These are phyloP conservation scores for Fusarium veterinarium DNA, from an alignment of 2,329 filamentous ascomycete genomes.

Conservation along the genomic window DNA sequence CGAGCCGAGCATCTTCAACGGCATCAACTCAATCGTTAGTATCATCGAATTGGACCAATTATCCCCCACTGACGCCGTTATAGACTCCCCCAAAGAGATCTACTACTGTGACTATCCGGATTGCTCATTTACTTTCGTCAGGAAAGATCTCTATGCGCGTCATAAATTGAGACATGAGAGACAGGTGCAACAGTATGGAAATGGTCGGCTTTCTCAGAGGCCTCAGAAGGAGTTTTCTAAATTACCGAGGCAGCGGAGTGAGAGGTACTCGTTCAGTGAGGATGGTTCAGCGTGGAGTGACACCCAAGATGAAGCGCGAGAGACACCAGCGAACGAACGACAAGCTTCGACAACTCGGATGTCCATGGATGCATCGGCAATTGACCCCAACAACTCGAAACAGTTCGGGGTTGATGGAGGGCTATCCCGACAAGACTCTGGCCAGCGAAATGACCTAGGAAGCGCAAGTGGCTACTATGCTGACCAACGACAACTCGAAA, in stretches of 20 bases:
- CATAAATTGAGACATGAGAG: conserved; percentile 45
- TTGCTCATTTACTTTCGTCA: conserved; percentile 46
- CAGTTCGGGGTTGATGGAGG: conserved; percentile 8
- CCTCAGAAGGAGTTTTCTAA: conserved; percentile 43
- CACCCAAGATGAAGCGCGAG: conserved; percentile 43
- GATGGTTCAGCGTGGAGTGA: conserved; percentile 46
- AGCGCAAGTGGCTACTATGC: conserved; percentile 29
- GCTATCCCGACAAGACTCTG: conserved; percentile 22
- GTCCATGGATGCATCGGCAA: conserved; percentile 20
- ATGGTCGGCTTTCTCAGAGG: conserved; percentile 42
- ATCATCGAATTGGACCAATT: background rate
- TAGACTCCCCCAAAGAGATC: conserved; percentile 47
- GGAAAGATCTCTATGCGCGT: conserved; percentile 45
- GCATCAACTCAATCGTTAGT: conserved; percentile 45
- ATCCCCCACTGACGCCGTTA: conserved; percentile 21
- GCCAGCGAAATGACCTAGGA: conserved; percentile 25
- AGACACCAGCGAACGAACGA: conserved; percentile 33
- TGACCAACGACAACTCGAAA: conserved; percentile 33
- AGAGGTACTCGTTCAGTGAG: conserved; percentile 44
- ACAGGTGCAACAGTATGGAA: conserved; percentile 44
- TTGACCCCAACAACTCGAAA: conserved; percentile 3
- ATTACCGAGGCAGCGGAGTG: conserved; percentile 30
- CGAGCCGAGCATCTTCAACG: conserved; percentile 45
- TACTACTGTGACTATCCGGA: conserved; percentile 46
- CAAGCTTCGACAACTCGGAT: conserved; percentile 6